A percentile compares a stretch with the other conserved stretches of the same genome.
Evolutionary conservation across 2,329 filamentous ascomycete species (phyloP).

Genomic region (Pseudocercospora eumusae): DNA sequence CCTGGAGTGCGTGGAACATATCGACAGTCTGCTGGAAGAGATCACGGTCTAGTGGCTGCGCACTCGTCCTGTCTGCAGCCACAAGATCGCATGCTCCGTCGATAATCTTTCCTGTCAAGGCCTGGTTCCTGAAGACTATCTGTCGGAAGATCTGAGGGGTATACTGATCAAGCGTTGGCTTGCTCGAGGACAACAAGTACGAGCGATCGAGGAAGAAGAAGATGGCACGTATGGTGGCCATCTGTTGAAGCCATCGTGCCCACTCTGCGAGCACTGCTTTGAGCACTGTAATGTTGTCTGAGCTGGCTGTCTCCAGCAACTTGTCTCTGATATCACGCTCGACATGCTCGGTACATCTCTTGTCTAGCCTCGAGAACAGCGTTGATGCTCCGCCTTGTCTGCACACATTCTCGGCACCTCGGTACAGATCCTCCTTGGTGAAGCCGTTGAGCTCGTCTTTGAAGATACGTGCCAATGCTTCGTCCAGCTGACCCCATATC

Average conservation of each 20-base stretch:
- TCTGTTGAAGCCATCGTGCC: conserved; percentile 75
- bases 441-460: conserved; percentile 56
- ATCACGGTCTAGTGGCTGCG: conserved; percentile 59
- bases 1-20: conserved; percentile 81
- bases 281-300: conserved; percentile 65
- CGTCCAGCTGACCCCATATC: conserved; percentile 72
- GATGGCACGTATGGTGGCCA: conserved; percentile 78
- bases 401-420: conserved; percentile 89
- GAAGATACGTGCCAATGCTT: conserved; percentile 74
- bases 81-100: conserved; percentile 76
- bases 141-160: conserved; percentile 73
- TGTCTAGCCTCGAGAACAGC: conserved; percentile 66
- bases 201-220: conserved; percentile 94
- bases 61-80: conserved; percentile 65
- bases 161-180: conserved; percentile 77
- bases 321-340: conserved; percentile 57
- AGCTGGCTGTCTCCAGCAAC: conserved; percentile 59
- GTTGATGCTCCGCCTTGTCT: conserved; percentile 70
- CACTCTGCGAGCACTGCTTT: conserved; percentile 64
- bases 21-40: conserved; percentile 72
- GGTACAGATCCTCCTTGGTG: conserved; percentile 87
- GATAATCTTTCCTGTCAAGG: conserved; percentile 57
- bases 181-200: conserved; percentile 74
- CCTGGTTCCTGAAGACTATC: conserved; percentile 56
- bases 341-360: conserved; percentile 66